These are phyloP conservation scores for Fusarium liriodendri DNA, from an alignment of 2,329 filamentous ascomycete genomes.

Conservation along the genomic window DNA sequence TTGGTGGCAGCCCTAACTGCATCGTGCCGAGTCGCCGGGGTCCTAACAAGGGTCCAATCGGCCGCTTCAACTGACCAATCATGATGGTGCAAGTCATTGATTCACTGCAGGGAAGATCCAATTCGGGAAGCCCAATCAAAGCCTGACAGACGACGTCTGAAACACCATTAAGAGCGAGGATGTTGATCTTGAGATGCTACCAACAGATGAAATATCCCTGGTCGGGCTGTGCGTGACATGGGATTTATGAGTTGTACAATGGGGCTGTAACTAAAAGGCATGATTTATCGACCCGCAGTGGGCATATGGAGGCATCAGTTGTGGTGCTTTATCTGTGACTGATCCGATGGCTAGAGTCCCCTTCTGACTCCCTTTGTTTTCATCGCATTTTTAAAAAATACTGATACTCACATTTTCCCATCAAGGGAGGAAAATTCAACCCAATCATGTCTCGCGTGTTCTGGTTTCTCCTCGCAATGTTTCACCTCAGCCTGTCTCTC, in stretches of 20 bases:
- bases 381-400: not conserved
- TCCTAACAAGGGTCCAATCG: not conserved
- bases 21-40: not conserved
- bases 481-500: conserved; percentile 15
- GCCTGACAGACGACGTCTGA: not conserved
- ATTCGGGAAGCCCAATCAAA: conserved; percentile 1
- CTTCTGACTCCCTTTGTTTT: not conserved
- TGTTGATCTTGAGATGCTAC: not conserved
- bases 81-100: not conserved
- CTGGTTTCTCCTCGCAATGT: conserved; percentile 4
- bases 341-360: not conserved
- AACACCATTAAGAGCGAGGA: conserved; percentile 1
- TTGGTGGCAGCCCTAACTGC: not conserved
- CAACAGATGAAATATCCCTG: conserved; percentile 4
- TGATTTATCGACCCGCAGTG: not conserved
- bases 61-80: conserved; percentile 14
- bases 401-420: not conserved
- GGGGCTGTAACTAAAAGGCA: not conserved
- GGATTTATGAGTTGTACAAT: not conserved
- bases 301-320: not conserved
- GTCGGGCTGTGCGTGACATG: not conserved
- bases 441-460: conserved; percentile 9
- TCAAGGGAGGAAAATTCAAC: not conserved
- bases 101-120: conserved; percentile 30
- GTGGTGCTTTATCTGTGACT: not conserved